phyloP scores from a whole-genome alignment of 2,329 filamentous ascomycete species.

The Tolypocladium ovalisporum region DNA sequence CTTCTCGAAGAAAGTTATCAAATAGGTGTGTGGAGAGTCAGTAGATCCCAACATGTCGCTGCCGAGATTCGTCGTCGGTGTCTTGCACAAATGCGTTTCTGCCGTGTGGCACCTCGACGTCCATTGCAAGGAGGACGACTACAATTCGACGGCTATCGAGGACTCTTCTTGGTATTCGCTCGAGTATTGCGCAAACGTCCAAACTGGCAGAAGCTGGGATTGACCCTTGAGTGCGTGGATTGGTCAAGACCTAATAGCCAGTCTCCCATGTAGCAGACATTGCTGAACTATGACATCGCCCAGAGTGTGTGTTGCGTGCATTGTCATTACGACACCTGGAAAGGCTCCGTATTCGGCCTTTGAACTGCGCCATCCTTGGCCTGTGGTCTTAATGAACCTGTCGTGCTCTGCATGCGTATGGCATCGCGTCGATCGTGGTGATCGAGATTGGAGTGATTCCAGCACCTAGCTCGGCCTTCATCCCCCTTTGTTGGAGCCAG shows the following conservation, averaged over 20 bases:
- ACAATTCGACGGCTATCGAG: neutral
- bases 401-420: neutral
- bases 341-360: no score
- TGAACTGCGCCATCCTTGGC: neutral
- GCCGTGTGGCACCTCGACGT: neutral
- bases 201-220: no score
- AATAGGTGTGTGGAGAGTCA: neutral
- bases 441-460: neutral
- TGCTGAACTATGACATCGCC: no score
- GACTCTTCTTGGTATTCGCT: no score
- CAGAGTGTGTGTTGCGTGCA: no score
- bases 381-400: neutral
- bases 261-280: no score
- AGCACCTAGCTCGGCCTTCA: neutral
- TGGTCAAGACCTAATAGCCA: no score
- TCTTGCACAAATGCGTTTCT: neutral
- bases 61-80: neutral
- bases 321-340: no score
- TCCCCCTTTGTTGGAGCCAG: neutral
- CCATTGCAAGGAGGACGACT: neutral
- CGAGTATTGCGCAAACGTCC: no score
- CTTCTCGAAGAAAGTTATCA: neutral
- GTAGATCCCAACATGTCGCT: neutral
- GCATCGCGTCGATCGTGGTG: neutral
- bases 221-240: no score